phyloP scores from a whole-genome alignment of 306 rosid genomes.

The Sesbania bispinosa region DNA sequence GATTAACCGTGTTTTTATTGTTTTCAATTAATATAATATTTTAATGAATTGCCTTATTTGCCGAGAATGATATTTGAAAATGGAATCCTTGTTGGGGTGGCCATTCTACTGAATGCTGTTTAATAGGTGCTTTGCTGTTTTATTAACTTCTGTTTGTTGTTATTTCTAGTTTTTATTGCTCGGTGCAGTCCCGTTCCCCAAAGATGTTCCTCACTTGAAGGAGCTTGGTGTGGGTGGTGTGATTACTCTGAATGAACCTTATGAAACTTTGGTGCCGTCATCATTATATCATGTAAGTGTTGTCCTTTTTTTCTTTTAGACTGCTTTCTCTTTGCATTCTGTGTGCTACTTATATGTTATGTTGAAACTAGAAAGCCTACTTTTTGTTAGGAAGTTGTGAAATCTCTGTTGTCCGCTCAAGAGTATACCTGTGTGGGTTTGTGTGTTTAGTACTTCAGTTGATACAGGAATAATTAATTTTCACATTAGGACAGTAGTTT shows the following conservation, averaged over 20 bases:
- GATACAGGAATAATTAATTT: background rate
- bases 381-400: background rate
- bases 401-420: background rate
- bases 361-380: background rate
- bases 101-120: background rate
- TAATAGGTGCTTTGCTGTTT: background rate
- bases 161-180: constrained; percentile 65
- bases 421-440: background rate
- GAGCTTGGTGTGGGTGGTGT: constrained; percentile 92
- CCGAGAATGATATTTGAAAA: background rate
- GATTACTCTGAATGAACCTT: constrained; percentile 89
- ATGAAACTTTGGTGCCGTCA: constrained; percentile 87
- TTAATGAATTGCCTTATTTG: background rate
- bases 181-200: constrained; percentile 98
- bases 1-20: background rate
- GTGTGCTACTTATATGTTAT: background rate
- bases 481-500: background rate
- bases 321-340: background rate
- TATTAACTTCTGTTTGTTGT: constrained; percentile 4
- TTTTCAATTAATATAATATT: background rate
- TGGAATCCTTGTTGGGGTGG: background rate
- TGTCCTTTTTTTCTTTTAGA: background rate
- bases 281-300: constrained; percentile 64
- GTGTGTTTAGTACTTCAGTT: background rate
- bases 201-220: constrained; percentile 88